Evolutionary conservation across 129 eudicot species (phyloP).

Genomic region (Flaveria brownii): DNA sequence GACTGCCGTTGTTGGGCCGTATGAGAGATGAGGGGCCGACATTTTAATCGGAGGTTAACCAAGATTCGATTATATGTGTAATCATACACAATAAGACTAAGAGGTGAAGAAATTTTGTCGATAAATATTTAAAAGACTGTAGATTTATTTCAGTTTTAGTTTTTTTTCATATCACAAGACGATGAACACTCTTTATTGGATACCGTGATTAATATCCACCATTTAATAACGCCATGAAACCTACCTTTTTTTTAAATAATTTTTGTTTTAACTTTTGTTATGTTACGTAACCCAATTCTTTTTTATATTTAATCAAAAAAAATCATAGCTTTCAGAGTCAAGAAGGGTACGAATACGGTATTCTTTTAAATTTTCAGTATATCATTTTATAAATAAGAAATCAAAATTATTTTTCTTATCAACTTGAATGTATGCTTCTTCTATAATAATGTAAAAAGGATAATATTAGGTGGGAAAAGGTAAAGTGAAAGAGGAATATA

Average conservation of each 20-base stretch:
- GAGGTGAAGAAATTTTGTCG: conserved; percentile 5
- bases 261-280: conserved; percentile 11
- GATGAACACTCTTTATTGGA: conserved; percentile 35
- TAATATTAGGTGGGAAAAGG: too few relatives aligned
- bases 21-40: conserved; percentile 50
- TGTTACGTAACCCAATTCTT: not conserved
- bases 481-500: too few relatives aligned
- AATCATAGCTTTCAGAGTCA: not conserved
- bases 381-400: not conserved
- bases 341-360: not conserved
- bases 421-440: too few relatives aligned
- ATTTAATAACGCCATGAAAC: conserved; percentile 37
- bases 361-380: too few relatives aligned
- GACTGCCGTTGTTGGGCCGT: conserved; percentile 42
- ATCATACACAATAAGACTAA: conserved; percentile 33
- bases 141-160: conserved; percentile 26
- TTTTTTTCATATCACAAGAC: conserved; percentile 9
- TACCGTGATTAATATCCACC: conserved; percentile 34
- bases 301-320: not conserved
- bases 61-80: conserved; percentile 42
- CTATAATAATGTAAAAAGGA: too few relatives aligned
- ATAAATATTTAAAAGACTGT: conserved; percentile 29
- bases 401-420: too few relatives aligned
- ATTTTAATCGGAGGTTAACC: conserved; percentile 45
- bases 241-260: conserved; percentile 26